Conservation (phyloP, 768 basidiomycete genomes). For the Hysterangium stoloniferum region DNA sequence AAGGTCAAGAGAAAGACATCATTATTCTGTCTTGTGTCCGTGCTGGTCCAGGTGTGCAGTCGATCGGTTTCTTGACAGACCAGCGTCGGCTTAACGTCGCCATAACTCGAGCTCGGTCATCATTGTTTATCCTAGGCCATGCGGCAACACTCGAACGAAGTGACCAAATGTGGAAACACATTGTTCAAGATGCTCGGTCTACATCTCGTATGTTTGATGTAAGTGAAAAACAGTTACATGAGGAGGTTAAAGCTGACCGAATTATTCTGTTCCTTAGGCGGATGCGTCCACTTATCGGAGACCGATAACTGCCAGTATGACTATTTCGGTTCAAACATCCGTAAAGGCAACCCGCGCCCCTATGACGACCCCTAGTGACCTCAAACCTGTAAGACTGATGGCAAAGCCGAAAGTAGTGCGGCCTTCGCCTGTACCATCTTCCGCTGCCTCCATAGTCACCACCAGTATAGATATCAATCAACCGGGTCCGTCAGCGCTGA, state of each 20-base stretch:
- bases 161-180: conserved; percentile 68
- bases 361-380: not conserved
- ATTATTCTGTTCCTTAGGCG: not conserved
- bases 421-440: not conserved
- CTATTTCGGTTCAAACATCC: not conserved
- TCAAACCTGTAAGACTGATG: not conserved
- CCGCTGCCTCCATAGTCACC: not conserved
- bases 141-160: conserved; percentile 84
- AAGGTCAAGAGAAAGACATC: conserved; percentile 97
- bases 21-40: conserved; percentile 97
- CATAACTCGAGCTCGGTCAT: conserved; percentile 90
- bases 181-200: conserved; percentile 67
- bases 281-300: conserved; percentile 7
- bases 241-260: too few species aligned
- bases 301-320: not conserved
- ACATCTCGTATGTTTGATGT: conserved; percentile 62
- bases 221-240: conserved; percentile 20
- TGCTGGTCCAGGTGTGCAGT: conserved; percentile 75
- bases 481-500: not conserved
- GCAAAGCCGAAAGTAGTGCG: not conserved
- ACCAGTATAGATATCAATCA: too few species aligned
- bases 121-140: conserved; percentile 89
- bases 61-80: conserved; percentile 83
- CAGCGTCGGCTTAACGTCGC: conserved; percentile 96
- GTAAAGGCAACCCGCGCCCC: not conserved